Evolutionary conservation across 2,329 filamentous ascomycete species (phyloP).

Genomic region (Sporothrix curviconia): DNA sequence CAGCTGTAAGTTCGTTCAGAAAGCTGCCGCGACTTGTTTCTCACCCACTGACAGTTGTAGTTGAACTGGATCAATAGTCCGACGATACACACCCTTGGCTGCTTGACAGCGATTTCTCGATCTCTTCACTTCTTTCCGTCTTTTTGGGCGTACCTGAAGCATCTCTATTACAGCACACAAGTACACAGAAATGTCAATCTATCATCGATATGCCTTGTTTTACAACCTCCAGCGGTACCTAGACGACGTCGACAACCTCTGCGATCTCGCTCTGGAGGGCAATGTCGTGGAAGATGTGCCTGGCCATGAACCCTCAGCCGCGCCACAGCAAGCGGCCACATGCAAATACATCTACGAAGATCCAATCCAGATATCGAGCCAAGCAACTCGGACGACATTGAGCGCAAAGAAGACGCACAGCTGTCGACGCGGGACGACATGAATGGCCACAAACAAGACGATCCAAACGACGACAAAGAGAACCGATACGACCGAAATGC

Average conservation of each 20-base stretch:
- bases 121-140: not conserved
- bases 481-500: not conserved
- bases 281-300: not conserved
- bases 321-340: not conserved
- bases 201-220: conserved; percentile 13
- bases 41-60: no score
- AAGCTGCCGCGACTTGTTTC: no score
- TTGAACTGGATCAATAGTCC: no score
- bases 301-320: no score
- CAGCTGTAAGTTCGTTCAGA: no score
- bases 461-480: not conserved
- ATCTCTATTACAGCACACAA: not conserved
- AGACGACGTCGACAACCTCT: conserved; percentile 1
- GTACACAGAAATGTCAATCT: conserved; percentile 12
- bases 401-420: not conserved
- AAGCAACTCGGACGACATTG: not conserved
- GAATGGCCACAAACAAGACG: not conserved
- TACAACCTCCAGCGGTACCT: conserved; percentile 6
- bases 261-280: not conserved
- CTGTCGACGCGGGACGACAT: not conserved
- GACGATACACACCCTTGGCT: no score
- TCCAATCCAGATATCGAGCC: not conserved
- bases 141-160: not conserved
- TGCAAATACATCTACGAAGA: not conserved
- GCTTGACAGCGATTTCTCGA: not conserved